Evolutionary conservation across 768 basidiomycete genomes (phyloP).

Genomic region (Sporobolomyces phaffii): DNA sequence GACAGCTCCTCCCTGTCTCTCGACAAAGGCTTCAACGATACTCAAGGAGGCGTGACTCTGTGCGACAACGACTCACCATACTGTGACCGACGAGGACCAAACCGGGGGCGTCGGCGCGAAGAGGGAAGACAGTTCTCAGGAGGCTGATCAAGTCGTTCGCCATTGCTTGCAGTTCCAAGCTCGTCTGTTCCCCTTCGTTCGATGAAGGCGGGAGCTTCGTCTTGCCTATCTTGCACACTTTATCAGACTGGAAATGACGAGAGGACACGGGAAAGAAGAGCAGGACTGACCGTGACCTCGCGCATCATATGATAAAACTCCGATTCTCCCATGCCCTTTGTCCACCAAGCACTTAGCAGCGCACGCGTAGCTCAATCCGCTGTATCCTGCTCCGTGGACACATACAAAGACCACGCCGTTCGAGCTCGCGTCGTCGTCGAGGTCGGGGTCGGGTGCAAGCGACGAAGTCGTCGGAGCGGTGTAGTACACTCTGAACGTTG

Average conservation of each 20-base stretch:
- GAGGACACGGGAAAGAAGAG: neutral
- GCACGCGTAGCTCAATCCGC: conserved; percentile 80
- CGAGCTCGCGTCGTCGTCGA: conserved; percentile 38
- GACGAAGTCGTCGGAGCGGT: too few relatives aligned
- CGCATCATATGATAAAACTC: conserved; percentile 74
- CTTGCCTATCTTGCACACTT: conserved; percentile 55
- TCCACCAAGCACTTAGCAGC: conserved; percentile 71
- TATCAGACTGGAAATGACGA: too few relatives aligned
- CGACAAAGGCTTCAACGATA: too few relatives aligned
- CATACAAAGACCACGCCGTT: conserved; percentile 68
- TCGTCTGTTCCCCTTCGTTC: conserved; percentile 45
- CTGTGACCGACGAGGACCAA: conserved; percentile 89
- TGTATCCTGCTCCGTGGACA: conserved; percentile 95
- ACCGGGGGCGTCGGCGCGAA: conserved; percentile 59
- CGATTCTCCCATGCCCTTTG: conserved; percentile 59
- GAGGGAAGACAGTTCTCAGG: conserved; percentile 63
- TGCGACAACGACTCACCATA: conserved; percentile 58
- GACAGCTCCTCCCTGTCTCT: conserved; percentile 67
- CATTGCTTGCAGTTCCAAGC: conserved; percentile 68
- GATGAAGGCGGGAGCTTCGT: conserved; percentile 52
- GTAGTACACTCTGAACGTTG: conserved; percentile 70
- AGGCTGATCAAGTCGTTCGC: conserved; percentile 68
- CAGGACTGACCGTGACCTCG: conserved; percentile 70
- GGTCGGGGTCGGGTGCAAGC: conserved; percentile 78
- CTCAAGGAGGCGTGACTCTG: too few relatives aligned